Base-by-base conservation (phyloP, 139 green algal genomes). In the Eudorina sp. region DNA sequence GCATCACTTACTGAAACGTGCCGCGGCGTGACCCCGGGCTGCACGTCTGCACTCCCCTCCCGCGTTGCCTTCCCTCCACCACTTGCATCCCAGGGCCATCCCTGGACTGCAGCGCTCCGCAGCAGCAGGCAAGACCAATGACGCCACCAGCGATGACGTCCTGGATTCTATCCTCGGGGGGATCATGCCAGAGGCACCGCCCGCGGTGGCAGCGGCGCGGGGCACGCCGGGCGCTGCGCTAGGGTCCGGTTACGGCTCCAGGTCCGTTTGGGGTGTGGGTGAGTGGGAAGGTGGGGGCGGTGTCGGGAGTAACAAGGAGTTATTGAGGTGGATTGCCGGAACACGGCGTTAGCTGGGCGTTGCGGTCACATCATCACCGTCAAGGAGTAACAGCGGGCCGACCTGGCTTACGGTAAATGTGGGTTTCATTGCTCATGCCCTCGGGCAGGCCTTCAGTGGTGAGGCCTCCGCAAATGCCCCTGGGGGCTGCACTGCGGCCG, bases 141-240 rank as follows among this genome's bases (percentile, higher is more conserved):
- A 91, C 41, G 86, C 90, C 18, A 85, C 83, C 8, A 78, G 90
- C 8, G 97, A 98, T 53, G 93, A 88, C 13, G 21, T 88, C 48
- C 69, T 88, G 23, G 83, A 88, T 19, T 58, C 90, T 38, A 82
- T 98, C 83, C 94, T 99, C 85, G 95, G 97, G 11, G 94, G 95
- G 77, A 97, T 98, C 43, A 80, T 98, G 53, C 88, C 75, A 4
- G 93, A 89, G 41, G 80, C 97, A 21, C 94, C 83, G 31, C 81
- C 18, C 29, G 23, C 27, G 0, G 72, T 53, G 53, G 68, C 34
- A 77, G 36, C 38, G 31, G 66, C 70, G 0, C 29, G 14, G 38
- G 11, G 31, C 53, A 69, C 34, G 31, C 34, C 66, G 13, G 34
- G 41, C 5, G 46, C 46, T 3, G 74, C 74, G 46, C 2, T 16